Evolutionary conservation across 768 basidiomycete species (phyloP).

Genomic region (Naganishia vaughanmartiniae): DNA sequence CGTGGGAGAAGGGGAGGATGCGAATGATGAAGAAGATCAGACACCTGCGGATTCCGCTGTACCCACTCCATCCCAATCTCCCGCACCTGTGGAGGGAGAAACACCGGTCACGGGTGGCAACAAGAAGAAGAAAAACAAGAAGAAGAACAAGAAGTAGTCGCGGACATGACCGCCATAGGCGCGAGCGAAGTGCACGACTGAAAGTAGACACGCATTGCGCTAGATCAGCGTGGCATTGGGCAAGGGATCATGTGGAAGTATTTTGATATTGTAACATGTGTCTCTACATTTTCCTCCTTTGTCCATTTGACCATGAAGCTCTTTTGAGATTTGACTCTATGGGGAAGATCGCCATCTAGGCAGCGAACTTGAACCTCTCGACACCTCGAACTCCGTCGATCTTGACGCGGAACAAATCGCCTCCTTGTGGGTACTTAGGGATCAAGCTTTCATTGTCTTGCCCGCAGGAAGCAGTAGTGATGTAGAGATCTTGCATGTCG

Average conservation of each 20-base stretch:
- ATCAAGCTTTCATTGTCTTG: constrained; percentile 14
- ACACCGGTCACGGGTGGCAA: background rate
- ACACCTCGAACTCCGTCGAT: constrained; percentile 31
- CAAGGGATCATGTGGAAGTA: too few relatives aligned
- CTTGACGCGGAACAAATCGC: constrained; percentile 32
- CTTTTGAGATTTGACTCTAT: background rate
- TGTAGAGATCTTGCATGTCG: constrained; percentile 31
- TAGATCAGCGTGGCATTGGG: background rate
- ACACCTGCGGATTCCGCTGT: constrained; percentile 6
- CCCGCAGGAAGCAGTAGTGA: constrained; percentile 25
- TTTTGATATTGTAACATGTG: background rate
- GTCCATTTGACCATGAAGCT: background rate
- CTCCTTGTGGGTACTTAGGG: constrained; percentile 28
- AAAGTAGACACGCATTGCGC: background rate
- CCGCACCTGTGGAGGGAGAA: background rate
- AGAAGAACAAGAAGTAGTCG: constrained; percentile 21
- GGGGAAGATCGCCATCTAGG: background rate
- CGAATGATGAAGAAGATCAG: constrained; percentile 9
- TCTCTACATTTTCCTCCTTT: background rate
- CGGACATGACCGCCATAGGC: background rate
- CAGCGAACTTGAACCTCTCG: constrained; percentile 32
- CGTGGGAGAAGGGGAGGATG: background rate
- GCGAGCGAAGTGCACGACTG: background rate
- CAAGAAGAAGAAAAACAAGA: constrained; percentile 24
- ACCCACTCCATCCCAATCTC: constrained; percentile 9